Base-by-base conservation (phyloP, 192 early-diverging fungal genomes). In the Lunasporangiospora selenospora region DNA sequence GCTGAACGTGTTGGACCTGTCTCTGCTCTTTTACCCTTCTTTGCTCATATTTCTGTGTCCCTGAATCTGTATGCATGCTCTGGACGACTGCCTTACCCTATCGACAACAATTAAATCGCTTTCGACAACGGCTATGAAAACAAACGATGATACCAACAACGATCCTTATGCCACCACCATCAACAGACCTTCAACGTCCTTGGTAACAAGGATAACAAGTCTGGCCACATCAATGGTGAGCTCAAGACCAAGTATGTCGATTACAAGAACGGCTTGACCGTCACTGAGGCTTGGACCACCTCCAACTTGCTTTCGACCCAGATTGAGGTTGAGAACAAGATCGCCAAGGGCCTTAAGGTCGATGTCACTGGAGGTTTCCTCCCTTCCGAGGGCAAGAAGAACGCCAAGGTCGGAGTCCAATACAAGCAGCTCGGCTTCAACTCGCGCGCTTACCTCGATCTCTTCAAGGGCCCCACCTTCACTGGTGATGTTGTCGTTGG, bases 401-500 rank as follows among this genome's bases (percentile, higher is more conserved):
- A 80, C 63, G 88, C 85, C 62, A 92, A 88, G 75, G 81, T 90
- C 65, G 93, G 91, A 63, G 82, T 92, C 60, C 91, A 90, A 69
- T 98, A 96, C 90, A 97, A 97, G 89, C 93, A 99, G 86, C 90
- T 92, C 53, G 90, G 93, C 75, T 73, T 98, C 77, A 92, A 95
- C 83, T 89, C 95, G 37, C 88, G 92, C 62, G 81, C 92, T 51
- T 85, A 85, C 75, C 67, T 99, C 62, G 97, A 99, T 77, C 86
- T 98, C 33, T 93, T 98, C 90, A 93, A 91, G 84, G 94, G 93
- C 62, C 96, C 94, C 62, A 93, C 85, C 65, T 87, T 97, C 60
- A 88, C 82, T 39, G 89, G 90, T 54, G 95, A 98, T 60, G 87
- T 90, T 41, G 93, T 96, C 24, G 81, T 98, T 78, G 90, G 92